Evolutionary conservation across 2,329 filamentous ascomycete genomes (phyloP), one percentile per base, ranked within the genome.

Genomic region (Byssochlamys sp.): DNA sequence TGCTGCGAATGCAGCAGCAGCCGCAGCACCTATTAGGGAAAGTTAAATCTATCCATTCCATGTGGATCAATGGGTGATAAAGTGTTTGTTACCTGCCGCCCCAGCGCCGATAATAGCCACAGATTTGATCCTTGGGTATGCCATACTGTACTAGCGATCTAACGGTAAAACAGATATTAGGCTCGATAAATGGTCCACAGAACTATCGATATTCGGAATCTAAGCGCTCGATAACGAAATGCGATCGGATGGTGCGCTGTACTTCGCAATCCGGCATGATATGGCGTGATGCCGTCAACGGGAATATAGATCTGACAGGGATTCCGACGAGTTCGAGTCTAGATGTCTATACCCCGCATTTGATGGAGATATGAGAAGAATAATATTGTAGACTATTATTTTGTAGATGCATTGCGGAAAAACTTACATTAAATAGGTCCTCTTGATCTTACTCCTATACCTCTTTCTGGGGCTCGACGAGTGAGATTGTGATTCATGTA

Each of bases 1-100:
- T 28, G 71, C 62, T n/a, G 64, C 60, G 26, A 73, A 65, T 29
- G 71, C 71, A 52, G 69, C 68, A 3, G 71, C 70, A 14, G 68
- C 61, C 10, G 66, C 67, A 2, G 70, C 69, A 49, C 71, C 69
- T 72, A 52, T 19, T 28, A 19, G 45, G 31, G 55, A 61, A 53
- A 53, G 58, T 54, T 55, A 59, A 26, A 57, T 54, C 12, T 62
- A 60, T 51, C 60, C 61, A 55, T 53, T 33, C 2, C 51, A 11
- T 52, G 11, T 52, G 31, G 7, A 62, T 63, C 52, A 62, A 56
- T 25, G 58, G 58, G 26, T 31, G 54, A 7, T 54, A 53, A 28
- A 57, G 61, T 9, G 49, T 33, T 7, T 33, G 1, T 53, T 63
- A 69, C 67, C 67, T 56, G 66, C 58, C 39, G 67, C 66, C 14